Percentiles rank a stretch among this genome's conserved stretches.
These are phyloP conservation scores for Microbotryum saponariae DNA, from an alignment of 1,284 basidiomycete genomes.

Conservation along the genomic window DNA sequence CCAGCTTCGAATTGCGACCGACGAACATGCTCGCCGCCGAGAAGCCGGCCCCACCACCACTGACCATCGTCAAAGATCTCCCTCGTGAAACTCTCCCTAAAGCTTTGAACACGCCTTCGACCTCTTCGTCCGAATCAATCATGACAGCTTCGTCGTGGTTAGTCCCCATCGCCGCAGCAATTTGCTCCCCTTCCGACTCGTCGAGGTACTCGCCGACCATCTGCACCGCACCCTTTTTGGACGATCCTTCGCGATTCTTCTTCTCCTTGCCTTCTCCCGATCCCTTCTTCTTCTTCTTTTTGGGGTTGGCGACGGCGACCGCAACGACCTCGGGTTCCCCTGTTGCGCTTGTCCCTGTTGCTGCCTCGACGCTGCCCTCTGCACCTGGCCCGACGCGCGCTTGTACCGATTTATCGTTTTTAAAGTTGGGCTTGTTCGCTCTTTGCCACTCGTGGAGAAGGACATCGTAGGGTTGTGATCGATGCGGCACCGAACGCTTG, in stretches of 20 bases:
- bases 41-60: slow-evolving; percentile 25
- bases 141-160: slow-evolving; percentile 18
- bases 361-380: slow-evolving; percentile 6
- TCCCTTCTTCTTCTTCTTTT: slow-evolving; percentile 8
- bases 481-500: slow-evolving; percentile 82
- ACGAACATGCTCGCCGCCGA: slow-evolving; percentile 16
- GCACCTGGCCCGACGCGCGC: slow-evolving; percentile 6
- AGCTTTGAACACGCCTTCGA: slow-evolving; percentile 22
- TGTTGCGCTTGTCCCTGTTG: slow-evolving; percentile 43
- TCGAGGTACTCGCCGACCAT: slow-evolving; percentile 18
- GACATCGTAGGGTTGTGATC: slow-evolving; percentile 76
- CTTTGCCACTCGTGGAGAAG: slow-evolving; percentile 89
- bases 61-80: slow-evolving; percentile 7
- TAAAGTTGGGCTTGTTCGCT: slow-evolving; percentile 85
- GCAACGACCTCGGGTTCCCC: slow-evolving; percentile 45
- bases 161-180: slow-evolving; percentile 1
- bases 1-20: slow-evolving; percentile 19
- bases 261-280: background rate
- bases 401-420: slow-evolving; percentile 40
- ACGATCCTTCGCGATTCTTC: background rate
- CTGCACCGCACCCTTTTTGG: slow-evolving; percentile 3
- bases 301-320: slow-evolving; percentile 31
- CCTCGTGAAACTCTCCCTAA: slow-evolving; percentile 2
- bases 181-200: slow-evolving; percentile 18
- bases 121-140: slow-evolving; percentile 31